A percentile compares a stretch with the other conserved stretches of the same genome.
These are phyloP conservation scores for Botrytis tulipae DNA, from an alignment of 2,329 filamentous ascomycete genomes.

Conservation along the genomic window DNA sequence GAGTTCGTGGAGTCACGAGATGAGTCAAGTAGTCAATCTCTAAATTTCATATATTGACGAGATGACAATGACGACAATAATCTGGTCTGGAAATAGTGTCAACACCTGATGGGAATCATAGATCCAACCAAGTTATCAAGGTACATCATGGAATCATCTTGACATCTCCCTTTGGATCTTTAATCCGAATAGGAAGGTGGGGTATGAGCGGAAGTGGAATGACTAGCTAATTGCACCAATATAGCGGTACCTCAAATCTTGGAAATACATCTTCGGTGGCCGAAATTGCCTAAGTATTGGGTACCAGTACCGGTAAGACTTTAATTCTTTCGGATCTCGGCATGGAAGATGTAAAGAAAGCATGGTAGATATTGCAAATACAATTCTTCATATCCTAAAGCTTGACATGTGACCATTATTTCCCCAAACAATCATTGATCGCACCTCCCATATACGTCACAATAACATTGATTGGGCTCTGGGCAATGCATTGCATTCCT, in stretches of 20 bases:
- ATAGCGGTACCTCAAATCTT: neutral
- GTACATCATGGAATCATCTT: neutral
- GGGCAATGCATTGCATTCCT: conserved; percentile 42
- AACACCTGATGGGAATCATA: neutral
- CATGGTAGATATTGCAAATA: neutral
- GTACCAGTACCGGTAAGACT: neutral
- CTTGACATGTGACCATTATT: conserved; percentile 23
- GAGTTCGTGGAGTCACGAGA: neutral
- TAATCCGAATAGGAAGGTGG: neutral
- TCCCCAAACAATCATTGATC: conserved; percentile 23
- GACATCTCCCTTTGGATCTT: neutral
- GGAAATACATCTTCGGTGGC: neutral
- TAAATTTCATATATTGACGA: neutral
- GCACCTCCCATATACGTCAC: conserved; percentile 37
- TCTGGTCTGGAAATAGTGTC: neutral
- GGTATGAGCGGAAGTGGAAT: neutral
- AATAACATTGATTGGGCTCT: conserved; percentile 34
- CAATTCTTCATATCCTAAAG: neutral
- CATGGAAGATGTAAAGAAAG: neutral
- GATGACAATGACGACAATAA: neutral
- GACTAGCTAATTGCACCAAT: neutral
- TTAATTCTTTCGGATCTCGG: neutral
- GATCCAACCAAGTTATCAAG: neutral
- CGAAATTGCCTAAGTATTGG: neutral
- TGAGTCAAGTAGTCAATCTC: neutral